phyloP scores from a whole-genome alignment of 176 grass and related monocot genomes.

The Tuctoria greenei region DNA sequence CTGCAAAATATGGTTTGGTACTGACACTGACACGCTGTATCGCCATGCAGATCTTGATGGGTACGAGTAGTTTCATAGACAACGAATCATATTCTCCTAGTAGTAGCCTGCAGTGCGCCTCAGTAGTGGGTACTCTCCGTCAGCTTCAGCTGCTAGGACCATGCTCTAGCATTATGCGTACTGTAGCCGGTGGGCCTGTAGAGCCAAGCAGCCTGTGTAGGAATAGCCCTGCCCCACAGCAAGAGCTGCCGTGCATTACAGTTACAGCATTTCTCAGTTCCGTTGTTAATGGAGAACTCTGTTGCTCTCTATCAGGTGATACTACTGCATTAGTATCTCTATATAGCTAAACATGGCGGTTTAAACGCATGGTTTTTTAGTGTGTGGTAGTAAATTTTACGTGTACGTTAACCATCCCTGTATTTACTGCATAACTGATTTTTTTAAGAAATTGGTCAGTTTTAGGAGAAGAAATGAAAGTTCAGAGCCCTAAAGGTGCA shows the following conservation, averaged over 20 bases:
- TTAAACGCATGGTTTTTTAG: neutral
- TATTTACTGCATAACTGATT: neutral
- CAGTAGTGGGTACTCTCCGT: neutral
- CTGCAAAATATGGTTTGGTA: constrained; percentile 16
- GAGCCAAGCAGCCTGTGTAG: neutral
- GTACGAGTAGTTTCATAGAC: constrained; percentile 24
- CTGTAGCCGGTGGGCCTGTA: neutral
- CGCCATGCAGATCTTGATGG: constrained; percentile 7
- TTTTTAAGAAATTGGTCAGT: neutral
- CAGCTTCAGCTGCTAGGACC: neutral
- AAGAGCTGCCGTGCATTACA: neutral
- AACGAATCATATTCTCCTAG: constrained; percentile 29
- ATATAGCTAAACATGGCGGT: neutral
- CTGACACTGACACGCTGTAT: neutral
- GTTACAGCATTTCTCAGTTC: constrained; percentile 4
- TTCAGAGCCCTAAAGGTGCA: neutral
- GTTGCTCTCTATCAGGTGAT: constrained; percentile 2
- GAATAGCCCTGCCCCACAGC: constrained; percentile 15
- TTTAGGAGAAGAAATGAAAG: neutral
- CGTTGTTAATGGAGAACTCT: neutral
- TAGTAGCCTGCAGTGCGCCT: neutral
- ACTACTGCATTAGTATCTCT: neutral
- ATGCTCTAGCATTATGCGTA: neutral
- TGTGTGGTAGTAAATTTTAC: neutral
- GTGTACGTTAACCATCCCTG: neutral